phyloP scores from a whole-genome alignment of 2,329 filamentous ascomycete species.

The Periglandula ipomoeae region DNA sequence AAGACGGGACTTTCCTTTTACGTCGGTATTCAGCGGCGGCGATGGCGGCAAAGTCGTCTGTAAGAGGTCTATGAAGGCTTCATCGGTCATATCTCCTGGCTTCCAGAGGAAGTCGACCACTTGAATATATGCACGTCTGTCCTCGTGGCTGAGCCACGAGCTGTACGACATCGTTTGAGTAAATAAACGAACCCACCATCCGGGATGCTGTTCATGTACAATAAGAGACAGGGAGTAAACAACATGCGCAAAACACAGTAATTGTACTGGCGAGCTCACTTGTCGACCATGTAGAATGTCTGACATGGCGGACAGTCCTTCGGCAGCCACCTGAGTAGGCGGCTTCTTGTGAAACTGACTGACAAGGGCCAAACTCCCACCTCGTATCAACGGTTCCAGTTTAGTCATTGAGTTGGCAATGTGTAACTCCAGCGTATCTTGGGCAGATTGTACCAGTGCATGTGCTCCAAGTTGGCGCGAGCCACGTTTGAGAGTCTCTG shows the following conservation, averaged over 20 bases:
- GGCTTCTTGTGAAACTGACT: slow-evolving; percentile 29
- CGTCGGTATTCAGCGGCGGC: slow-evolving; percentile 15
- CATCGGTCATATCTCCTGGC: slow-evolving; percentile 24
- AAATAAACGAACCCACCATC: slow-evolving; percentile 32
- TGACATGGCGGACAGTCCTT: slow-evolving; percentile 32
- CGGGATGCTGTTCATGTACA: slow-evolving; percentile 30
- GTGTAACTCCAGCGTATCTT: slow-evolving; percentile 37
- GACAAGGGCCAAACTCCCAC: slow-evolving; percentile 33
- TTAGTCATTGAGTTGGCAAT: slow-evolving; percentile 33
- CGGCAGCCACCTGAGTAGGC: slow-evolving; percentile 27
- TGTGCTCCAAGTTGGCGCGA: slow-evolving; percentile 15
- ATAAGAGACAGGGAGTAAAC: slow-evolving; percentile 41
- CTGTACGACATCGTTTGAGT: slow-evolving; percentile 37
- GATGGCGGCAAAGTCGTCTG: slow-evolving; percentile 12
- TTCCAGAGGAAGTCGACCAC: slow-evolving; percentile 41
- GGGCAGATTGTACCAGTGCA: slow-evolving; percentile 33
- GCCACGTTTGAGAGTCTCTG: slow-evolving; percentile 13
- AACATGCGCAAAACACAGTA: slow-evolving; percentile 43
- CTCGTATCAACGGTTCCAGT: slow-evolving; percentile 23
- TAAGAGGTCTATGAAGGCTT: slow-evolving; percentile 20
- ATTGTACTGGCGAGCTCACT: slow-evolving; percentile 30
- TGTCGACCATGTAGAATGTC: slow-evolving; percentile 29
- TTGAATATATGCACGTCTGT: slow-evolving; percentile 31
- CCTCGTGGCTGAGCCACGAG: slow-evolving; percentile 26
- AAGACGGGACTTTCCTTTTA: slow-evolving; percentile 35